A percentile compares a stretch with the other conserved stretches of the same genome.
Evolutionary conservation across 768 basidiomycete species (phyloP).

Genomic region (Sistotremastrum niveocremeum): DNA sequence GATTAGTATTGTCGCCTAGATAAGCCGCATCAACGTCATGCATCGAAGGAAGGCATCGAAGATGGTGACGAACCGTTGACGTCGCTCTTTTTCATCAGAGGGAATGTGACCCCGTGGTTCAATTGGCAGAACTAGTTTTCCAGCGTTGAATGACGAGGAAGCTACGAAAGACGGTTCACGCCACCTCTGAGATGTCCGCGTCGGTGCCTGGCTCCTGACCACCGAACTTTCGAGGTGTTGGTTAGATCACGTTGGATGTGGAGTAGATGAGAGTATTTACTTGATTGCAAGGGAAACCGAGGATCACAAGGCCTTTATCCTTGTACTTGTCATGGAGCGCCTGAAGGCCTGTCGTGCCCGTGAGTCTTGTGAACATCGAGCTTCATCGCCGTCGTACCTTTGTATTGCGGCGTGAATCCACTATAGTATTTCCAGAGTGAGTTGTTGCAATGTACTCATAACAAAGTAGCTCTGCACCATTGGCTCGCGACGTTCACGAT

Average conservation of each 20-base stretch:
- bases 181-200: constrained; percentile 38
- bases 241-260: background rate
- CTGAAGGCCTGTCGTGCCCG: constrained; percentile 48
- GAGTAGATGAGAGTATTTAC: constrained; percentile 20
- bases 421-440: constrained; percentile 22
- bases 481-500: constrained; percentile 68
- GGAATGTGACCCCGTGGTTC: constrained; percentile 86
- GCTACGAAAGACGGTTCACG: constrained; percentile 2
- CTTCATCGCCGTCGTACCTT: constrained; percentile 25
- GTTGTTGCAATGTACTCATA: background rate
- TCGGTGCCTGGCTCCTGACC: constrained; percentile 79
- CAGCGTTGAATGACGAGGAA: background rate
- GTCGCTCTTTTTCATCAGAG: constrained; percentile 84
- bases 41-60: constrained; percentile 32
- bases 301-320: constrained; percentile 56
- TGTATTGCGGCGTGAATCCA: constrained; percentile 77
- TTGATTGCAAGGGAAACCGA: constrained; percentile 91
- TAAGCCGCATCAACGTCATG: background rate
- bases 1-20: background rate
- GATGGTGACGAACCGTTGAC: constrained; percentile 72
- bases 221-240: constrained; percentile 42
- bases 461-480: constrained; percentile 32
- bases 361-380: background rate
- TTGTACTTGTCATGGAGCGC: constrained; percentile 70
- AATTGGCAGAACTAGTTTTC: constrained; percentile 46